phyloP scores from a whole-genome alignment of 2,329 filamentous ascomycete species.

The Helotiales sp. region DNA sequence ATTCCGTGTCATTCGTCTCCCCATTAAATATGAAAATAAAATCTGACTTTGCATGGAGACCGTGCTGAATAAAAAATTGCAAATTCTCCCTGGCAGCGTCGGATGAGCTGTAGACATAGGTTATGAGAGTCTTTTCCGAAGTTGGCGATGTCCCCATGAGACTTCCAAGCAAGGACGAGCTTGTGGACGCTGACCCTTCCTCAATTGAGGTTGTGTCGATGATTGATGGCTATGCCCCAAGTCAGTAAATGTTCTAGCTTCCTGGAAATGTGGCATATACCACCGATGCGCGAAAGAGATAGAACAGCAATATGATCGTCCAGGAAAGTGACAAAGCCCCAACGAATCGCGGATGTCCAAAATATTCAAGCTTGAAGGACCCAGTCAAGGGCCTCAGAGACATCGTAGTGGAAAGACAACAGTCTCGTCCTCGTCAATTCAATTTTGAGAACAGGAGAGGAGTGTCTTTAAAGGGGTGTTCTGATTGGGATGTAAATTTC shows the following conservation, averaged over 20 bases:
- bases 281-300: neutral
- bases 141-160: too few species aligned
- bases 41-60: constrained; percentile 29
- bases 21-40: constrained; percentile 34
- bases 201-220: too few species aligned
- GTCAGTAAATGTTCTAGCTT: too few species aligned
- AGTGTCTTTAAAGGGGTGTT: neutral
- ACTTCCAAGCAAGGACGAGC: too few species aligned
- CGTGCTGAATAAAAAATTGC: constrained; percentile 30
- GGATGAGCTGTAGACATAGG: constrained; percentile 32
- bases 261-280: too few species aligned
- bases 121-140: constrained; percentile 15
- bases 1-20: constrained; percentile 16
- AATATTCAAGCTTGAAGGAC: neutral
- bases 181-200: too few species aligned
- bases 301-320: neutral
- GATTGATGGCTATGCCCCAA: too few species aligned
- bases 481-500: too few species aligned
- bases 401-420: neutral
- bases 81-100: constrained; percentile 25
- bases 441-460: too few species aligned
- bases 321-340: neutral
- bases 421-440: neutral
- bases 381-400: too few species aligned
- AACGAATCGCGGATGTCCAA: neutral